Conservation (phyloP, 441 rosid genomes). For the Cnidoscolus chayamansa region DNA sequence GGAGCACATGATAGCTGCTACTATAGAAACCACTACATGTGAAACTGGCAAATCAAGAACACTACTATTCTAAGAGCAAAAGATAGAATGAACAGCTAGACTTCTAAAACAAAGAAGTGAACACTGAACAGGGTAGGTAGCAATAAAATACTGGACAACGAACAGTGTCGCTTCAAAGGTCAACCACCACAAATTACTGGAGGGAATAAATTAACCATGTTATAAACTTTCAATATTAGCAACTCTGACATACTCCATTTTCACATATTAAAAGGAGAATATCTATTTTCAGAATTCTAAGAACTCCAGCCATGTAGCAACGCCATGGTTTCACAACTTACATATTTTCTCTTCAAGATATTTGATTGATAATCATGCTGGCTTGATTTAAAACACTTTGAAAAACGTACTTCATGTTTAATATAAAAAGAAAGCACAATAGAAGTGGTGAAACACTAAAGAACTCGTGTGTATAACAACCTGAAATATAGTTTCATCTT, state of each 20-base stretch:
- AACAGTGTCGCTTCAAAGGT: no score
- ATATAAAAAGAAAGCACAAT: background rate
- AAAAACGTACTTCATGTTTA: background rate
- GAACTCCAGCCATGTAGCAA: no score
- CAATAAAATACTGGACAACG: background rate
- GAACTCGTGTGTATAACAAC: constrained; percentile 30
- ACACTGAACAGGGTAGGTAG: background rate
- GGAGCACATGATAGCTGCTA: background rate
- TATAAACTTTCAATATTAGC: background rate
- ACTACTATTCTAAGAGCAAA: background rate
- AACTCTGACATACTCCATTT: background rate
- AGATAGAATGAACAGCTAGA: background rate
- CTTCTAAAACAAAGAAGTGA: background rate
- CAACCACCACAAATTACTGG: no score
- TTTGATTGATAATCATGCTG: background rate
- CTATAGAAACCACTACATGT: background rate
- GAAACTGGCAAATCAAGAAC: background rate
- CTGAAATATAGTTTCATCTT: constrained; percentile 85
- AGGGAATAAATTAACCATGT: no score
- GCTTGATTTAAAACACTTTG: background rate
- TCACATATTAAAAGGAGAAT: no score
- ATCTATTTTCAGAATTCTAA: no score
- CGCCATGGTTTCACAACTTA: background rate
- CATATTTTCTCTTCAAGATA: background rate
- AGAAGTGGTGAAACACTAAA: constrained; percentile 5